Conservation (phyloP, 371 early-diverging fungal species). For the Haplosporangium sp. region DNA sequence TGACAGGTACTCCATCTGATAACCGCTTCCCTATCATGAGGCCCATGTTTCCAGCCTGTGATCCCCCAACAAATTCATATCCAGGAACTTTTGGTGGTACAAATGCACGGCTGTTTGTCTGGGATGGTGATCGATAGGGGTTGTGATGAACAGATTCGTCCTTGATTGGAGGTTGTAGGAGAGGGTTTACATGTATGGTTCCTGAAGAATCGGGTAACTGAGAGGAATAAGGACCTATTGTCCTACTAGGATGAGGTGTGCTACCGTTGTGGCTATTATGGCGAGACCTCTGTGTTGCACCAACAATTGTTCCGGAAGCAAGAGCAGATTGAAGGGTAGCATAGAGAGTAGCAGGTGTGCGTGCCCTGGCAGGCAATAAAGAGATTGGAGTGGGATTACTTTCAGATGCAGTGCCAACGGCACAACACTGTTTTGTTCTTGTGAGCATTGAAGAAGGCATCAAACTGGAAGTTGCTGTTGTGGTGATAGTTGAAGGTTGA, state of each 20-base stretch:
- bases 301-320: slow-evolving; percentile 14
- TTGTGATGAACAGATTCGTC: slow-evolving; percentile 33
- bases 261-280: not conserved
- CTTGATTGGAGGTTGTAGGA: slow-evolving; percentile 16
- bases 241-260: slow-evolving; percentile 3
- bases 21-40: slow-evolving; percentile 41
- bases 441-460: slow-evolving; percentile 14
- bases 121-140: slow-evolving; percentile 36
- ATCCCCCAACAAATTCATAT: slow-evolving; percentile 43
- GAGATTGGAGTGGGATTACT: too few relatives aligned
- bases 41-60: slow-evolving; percentile 53
- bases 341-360: slow-evolving; percentile 16
- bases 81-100: slow-evolving; percentile 39
- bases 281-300: not conserved
- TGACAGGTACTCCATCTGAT: slow-evolving; percentile 32
- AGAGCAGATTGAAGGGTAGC: slow-evolving; percentile 12
- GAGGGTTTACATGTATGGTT: slow-evolving; percentile 21
- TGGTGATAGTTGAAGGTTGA: slow-evolving; percentile 44
- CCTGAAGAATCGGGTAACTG: not conserved
- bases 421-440: not conserved
- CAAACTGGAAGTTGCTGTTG: slow-evolving; percentile 43
- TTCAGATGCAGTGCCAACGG: not conserved
- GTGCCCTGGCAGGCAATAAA: not conserved
- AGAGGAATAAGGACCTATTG: slow-evolving; percentile 30
- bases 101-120: slow-evolving; percentile 39